Evolutionary conservation across 805 yeast species (phyloP).

Genomic region (Nakazawaea peltata): DNA sequence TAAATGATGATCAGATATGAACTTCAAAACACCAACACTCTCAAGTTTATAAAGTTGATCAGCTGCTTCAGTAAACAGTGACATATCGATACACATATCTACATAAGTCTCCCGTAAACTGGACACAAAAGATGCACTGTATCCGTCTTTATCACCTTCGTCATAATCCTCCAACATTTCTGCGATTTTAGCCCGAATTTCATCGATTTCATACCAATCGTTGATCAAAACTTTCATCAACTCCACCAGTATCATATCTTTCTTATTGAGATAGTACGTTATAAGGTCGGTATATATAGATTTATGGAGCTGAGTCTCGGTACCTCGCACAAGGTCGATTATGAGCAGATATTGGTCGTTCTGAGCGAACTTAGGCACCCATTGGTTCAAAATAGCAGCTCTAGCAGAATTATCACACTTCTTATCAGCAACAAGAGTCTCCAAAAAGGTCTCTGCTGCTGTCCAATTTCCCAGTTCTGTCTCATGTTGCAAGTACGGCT

Average conservation of each 20-base stretch:
- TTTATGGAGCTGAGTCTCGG: conserved; percentile 24
- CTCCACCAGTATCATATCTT: conserved; percentile 29
- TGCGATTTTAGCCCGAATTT: conserved; percentile 39
- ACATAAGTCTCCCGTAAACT: conserved; percentile 36
- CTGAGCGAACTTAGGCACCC: conserved; percentile 47
- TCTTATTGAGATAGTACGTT: conserved; percentile 31
- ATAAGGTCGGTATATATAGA: conserved; percentile 37
- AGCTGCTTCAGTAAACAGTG: conserved; percentile 57
- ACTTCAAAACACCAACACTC: conserved; percentile 46
- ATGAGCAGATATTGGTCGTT: conserved; percentile 36
- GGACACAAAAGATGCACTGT: conserved; percentile 11
- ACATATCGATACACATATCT: conserved; percentile 45
- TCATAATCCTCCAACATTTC: conserved; percentile 29
- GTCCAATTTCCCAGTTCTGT: conserved; percentile 42
- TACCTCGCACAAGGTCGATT: no score
- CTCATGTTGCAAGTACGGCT: conserved; percentile 40
- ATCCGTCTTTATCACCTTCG: conserved; percentile 5
- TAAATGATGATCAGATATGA: conserved; percentile 58
- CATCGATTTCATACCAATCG: conserved; percentile 37
- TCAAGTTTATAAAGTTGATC: conserved; percentile 49
- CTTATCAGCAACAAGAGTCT: no score
- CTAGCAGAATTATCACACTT: no score
- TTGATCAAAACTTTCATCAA: conserved; percentile 52
- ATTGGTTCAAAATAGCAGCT: conserved; percentile 64
- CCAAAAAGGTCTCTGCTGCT: conserved; percentile 43